A percentile compares a stretch with the other conserved stretches of the same genome.
Conservation (phyloP, 306 rosid species). For the Macrotyloma uniflorum region DNA sequence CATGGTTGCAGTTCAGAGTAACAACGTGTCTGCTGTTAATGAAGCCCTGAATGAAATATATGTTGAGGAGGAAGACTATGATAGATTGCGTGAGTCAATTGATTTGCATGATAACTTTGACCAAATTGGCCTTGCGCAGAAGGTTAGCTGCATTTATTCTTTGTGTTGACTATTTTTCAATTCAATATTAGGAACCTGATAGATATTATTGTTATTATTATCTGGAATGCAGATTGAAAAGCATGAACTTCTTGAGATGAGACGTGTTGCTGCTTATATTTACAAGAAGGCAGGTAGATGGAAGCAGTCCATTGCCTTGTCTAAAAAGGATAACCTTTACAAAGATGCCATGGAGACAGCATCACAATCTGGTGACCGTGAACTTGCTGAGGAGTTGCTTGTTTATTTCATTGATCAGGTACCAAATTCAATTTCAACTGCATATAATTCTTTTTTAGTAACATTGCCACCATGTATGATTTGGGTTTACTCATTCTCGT, state of each 20-base stretch:
- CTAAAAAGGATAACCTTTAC: slow-evolving; percentile 98
- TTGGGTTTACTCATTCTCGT: neutral
- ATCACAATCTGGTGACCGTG: slow-evolving; percentile 97
- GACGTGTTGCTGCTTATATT: slow-evolving; percentile 98
- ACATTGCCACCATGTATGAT: neutral
- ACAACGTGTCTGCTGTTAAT: slow-evolving; percentile 95
- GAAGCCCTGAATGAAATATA: slow-evolving; percentile 97
- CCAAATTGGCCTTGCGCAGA: slow-evolving; percentile 98
- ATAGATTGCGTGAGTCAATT: slow-evolving; percentile 95
- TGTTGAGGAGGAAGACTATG: slow-evolving; percentile 99
- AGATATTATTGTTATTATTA: slow-evolving; percentile 25
- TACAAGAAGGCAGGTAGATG: slow-evolving; percentile 99
- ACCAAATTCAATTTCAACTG: slow-evolving; percentile 21
- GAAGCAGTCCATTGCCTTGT: slow-evolving; percentile 98
- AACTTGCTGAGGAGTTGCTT: slow-evolving; percentile 97
- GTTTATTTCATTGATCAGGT: slow-evolving; percentile 97
- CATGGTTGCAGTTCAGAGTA: slow-evolving; percentile 99
- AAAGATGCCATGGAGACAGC: slow-evolving; percentile 99
- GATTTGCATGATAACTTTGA: slow-evolving; percentile 97
- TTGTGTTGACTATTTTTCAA: slow-evolving; percentile 8
- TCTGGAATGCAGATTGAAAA: slow-evolving; percentile 79
- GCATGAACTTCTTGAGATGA: slow-evolving; percentile 98
- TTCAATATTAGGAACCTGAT: slow-evolving; percentile 33
- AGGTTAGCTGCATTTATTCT: slow-evolving; percentile 58
- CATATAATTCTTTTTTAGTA: neutral